Conservation (phyloP, 2,329 filamentous ascomycete genomes). For the Talaromyces sp. region DNA sequence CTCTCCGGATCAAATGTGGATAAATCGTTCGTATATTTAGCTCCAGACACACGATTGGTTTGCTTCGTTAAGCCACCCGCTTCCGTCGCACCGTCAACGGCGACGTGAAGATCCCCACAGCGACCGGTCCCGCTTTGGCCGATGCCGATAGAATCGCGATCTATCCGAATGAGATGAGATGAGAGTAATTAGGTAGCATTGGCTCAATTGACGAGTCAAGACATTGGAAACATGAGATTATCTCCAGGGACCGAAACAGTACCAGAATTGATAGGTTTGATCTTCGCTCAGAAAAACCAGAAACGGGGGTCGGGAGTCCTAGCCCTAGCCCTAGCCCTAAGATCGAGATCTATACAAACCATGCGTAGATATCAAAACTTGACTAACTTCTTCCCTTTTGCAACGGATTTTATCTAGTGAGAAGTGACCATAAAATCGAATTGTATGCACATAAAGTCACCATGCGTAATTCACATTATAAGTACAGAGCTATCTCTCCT, state of each 20-base stretch:
- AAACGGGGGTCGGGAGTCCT: not conserved
- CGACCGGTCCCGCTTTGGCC: not conserved
- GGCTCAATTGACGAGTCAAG: not conserved
- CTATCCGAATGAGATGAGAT: not conserved
- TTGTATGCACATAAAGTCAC: not conserved
- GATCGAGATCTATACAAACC: not conserved
- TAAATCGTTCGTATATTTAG: too few species aligned
- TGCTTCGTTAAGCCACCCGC: not conserved
- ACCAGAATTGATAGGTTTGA: not conserved
- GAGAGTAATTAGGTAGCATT: not conserved
- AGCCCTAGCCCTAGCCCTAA: not conserved
- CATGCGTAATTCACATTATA: not conserved
- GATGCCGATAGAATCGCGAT: not conserved
- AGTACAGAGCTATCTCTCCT: not conserved
- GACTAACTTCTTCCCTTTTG: too few species aligned
- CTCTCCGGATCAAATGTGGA: not conserved
- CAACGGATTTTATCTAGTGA: too few species aligned
- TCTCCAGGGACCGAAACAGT: too few species aligned
- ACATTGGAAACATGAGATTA: not conserved
- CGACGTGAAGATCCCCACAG: not conserved
- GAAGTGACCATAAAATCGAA: not conserved
- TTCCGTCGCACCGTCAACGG: constrained; percentile 9
- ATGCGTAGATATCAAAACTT: too few species aligned
- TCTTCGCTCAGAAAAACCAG: not conserved
- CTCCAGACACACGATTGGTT: not conserved